Evolutionary conservation across 192 early-diverging fungal species (phyloP).

Genomic region (Umbelopsis sp.): DNA sequence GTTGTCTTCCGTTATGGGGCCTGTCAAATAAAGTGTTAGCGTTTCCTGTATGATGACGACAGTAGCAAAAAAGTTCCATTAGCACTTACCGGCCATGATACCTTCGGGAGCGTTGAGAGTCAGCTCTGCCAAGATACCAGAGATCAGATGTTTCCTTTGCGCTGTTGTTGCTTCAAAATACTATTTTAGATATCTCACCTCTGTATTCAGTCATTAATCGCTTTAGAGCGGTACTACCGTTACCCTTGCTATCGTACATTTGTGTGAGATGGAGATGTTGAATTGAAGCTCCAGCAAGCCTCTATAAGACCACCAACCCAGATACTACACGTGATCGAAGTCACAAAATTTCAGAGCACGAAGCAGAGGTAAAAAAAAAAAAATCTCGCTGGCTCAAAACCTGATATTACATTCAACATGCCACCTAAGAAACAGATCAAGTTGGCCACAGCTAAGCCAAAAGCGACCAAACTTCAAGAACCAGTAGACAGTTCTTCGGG

Average conservation of each 20-base stretch:
- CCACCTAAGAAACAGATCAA: conserved; percentile 19
- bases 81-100: conserved; percentile 78
- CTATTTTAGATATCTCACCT: conserved; percentile 48
- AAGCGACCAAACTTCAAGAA: background rate
- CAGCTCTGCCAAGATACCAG: conserved; percentile 62
- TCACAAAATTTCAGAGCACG: background rate
- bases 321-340: background rate
- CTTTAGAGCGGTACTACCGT: conserved; percentile 80
- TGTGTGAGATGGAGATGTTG: background rate
- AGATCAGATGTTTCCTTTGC: background rate
- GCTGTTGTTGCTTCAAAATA: too few species aligned
- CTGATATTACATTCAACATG: background rate
- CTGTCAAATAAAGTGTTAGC: conserved; percentile 39
- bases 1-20: conserved; percentile 81
- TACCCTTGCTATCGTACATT: conserved; percentile 32
- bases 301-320: background rate
- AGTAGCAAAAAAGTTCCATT: background rate
- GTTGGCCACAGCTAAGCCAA: background rate
- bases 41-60: conserved; percentile 23
- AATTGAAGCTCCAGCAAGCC: background rate
- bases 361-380: too few species aligned
- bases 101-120: conserved; percentile 91
- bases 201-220: conserved; percentile 93
- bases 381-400: too few species aligned
- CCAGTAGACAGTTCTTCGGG: background rate